These are phyloP conservation scores for Zygotorulaspora chibaensis DNA, from an alignment of 805 yeast genomes.

Conservation along the genomic window DNA sequence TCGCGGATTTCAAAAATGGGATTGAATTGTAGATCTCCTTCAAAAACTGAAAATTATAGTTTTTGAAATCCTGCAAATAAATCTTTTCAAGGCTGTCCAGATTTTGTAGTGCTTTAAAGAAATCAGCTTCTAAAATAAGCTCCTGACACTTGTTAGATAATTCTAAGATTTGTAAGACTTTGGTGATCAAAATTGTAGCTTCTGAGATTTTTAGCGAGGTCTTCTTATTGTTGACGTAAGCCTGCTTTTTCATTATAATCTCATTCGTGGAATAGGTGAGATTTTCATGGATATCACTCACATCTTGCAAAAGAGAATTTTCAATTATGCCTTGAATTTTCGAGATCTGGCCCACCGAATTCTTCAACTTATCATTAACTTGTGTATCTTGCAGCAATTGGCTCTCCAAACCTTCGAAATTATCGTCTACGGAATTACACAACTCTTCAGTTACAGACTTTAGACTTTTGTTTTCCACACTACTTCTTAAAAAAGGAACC, in stretches of 20 bases:
- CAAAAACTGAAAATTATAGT: conserved; percentile 61
- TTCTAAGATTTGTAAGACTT: conserved; percentile 78
- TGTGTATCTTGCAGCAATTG: conserved; percentile 34
- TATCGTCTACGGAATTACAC: conserved; percentile 32
- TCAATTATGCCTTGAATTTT: conserved; percentile 55
- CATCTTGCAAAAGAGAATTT: conserved; percentile 47
- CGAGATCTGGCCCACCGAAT: conserved; percentile 60
- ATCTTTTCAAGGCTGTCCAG: conserved; percentile 68
- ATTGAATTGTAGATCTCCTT: conserved; percentile 68
- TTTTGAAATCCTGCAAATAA: conserved; percentile 64
- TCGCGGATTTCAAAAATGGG: conserved; percentile 68
- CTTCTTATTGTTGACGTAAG: conserved; percentile 56
- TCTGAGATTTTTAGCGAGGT: conserved; percentile 65
- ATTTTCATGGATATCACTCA: conserved; percentile 52
- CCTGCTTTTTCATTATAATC: conserved; percentile 58
- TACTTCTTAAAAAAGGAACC: conserved; percentile 32
- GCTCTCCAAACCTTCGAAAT: conserved; percentile 32
- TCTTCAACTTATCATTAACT: conserved; percentile 31
- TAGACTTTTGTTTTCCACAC: conserved; percentile 27
- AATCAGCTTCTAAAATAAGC: conserved; percentile 65
- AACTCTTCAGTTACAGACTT: conserved; percentile 27
- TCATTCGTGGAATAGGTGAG: conserved; percentile 63
- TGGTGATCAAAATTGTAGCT: conserved; percentile 61
- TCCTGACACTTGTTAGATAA: conserved; percentile 82
- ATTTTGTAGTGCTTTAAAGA: conserved; percentile 81